Conservation (phyloP, 2,329 filamentous ascomycete genomes). For the Colletotrichum siamense region DNA sequence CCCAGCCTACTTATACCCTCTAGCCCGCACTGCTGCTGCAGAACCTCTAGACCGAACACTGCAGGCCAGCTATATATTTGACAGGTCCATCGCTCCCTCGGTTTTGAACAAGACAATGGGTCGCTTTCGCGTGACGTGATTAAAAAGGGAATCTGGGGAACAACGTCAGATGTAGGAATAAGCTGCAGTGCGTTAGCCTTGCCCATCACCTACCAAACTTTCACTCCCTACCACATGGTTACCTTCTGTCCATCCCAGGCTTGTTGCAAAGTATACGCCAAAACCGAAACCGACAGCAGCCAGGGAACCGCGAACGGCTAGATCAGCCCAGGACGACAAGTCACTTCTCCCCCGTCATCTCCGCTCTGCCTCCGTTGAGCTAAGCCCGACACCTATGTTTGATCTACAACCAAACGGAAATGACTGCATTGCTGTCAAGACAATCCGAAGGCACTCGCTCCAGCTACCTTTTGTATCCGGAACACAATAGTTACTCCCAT, state of each 20-base stretch:
- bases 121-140: too few relatives aligned
- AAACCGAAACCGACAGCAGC: background rate
- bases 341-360: background rate
- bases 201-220: accelerated
- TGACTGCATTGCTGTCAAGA: background rate
- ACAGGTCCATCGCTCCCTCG: accelerated
- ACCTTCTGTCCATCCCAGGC: background rate
- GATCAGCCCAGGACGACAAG: accelerated
- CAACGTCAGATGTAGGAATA: accelerated
- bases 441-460: background rate
- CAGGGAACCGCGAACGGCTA: background rate
- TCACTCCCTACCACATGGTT: background rate
- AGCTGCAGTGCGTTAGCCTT: background rate
- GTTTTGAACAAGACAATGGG: accelerated
- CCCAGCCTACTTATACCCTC: background rate
- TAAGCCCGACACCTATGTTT: background rate
- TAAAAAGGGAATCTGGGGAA: background rate
- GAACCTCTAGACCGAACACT: accelerated
- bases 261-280: background rate
- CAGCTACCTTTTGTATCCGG: background rate
- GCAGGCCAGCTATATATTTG: background rate
- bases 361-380: background rate
- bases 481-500: background rate
- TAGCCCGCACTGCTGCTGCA: background rate
- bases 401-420: background rate